These are phyloP conservation scores for Bathelium albidoporum DNA, from an alignment of 495 filamentous ascomycete species.

Conservation along the genomic window DNA sequence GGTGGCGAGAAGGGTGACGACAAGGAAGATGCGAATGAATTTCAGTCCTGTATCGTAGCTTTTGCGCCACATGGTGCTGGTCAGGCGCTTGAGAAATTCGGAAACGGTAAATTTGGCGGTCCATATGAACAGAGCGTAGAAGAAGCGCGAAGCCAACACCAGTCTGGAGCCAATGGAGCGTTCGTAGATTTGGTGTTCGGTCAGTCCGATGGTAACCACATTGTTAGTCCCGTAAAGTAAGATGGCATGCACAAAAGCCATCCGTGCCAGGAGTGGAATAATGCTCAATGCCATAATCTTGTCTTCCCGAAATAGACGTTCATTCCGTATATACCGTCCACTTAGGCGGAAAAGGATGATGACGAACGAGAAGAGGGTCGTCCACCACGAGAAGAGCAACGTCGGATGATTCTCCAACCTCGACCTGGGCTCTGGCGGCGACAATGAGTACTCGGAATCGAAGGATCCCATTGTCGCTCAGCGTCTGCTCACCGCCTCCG, in stretches of 20 bases:
- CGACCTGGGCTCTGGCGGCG: conserved; percentile 14
- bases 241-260: conserved; percentile 79
- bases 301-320: conserved; percentile 77
- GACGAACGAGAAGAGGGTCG: conserved; percentile 65
- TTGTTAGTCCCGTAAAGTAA: conserved; percentile 87
- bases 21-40: conserved; percentile 62
- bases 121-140: conserved; percentile 75
- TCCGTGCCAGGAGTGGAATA: conserved; percentile 69
- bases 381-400: conserved; percentile 89
- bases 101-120: conserved; percentile 80
- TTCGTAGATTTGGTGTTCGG: conserved; percentile 37
- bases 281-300: conserved; percentile 71
- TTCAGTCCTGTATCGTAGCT: conserved; percentile 57
- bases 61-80: conserved; percentile 54
- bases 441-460: background rate
- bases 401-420: conserved; percentile 15
- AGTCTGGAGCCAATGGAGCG: conserved; percentile 51
- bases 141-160: conserved; percentile 54
- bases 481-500: background rate
- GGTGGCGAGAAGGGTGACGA: conserved; percentile 65
- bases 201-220: conserved; percentile 38
- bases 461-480: background rate
- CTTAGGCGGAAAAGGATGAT: conserved; percentile 68
- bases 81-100: conserved; percentile 80
- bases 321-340: conserved; percentile 72